Conservation (phyloP, 768 basidiomycete genomes). For the Podaxis sp. region DNA sequence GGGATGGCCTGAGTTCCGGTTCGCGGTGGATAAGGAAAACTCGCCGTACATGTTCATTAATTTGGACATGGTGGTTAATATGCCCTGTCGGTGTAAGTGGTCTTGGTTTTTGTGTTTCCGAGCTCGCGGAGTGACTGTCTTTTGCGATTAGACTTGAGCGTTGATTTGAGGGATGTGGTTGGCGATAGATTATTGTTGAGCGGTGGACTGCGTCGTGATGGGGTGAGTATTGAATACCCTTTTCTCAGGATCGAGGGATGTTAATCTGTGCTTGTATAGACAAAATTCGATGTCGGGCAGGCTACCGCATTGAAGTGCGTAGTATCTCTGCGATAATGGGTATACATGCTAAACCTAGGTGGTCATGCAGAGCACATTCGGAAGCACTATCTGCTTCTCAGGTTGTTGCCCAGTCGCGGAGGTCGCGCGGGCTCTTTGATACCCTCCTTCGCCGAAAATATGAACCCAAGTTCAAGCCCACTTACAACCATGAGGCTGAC, state of each 20-base stretch:
- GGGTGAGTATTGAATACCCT: slow-evolving; percentile 45
- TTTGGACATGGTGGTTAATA: slow-evolving; percentile 89
- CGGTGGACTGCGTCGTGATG: slow-evolving; percentile 76
- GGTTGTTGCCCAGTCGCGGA: slow-evolving; percentile 69
- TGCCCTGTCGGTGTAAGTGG: slow-evolving; percentile 86
- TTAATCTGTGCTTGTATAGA: slow-evolving; percentile 37
- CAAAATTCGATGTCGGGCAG: slow-evolving; percentile 78
- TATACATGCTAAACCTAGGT: slow-evolving; percentile 5
- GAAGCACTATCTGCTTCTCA: slow-evolving; percentile 64
- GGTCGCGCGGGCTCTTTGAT: slow-evolving; percentile 71
- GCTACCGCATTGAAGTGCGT: slow-evolving; percentile 67
- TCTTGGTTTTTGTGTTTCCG: background rate
- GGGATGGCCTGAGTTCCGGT: slow-evolving; percentile 91
- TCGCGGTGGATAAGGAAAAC: slow-evolving; percentile 73
- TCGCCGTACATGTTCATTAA: slow-evolving; percentile 76
- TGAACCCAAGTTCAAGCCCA: slow-evolving; percentile 58
- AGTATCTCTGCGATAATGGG: too few species aligned
- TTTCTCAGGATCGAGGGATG: background rate
- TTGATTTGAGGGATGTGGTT: slow-evolving; percentile 91
- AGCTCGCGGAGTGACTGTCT: slow-evolving; percentile 12
- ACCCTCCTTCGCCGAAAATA: slow-evolving; percentile 42
- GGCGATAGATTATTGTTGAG: slow-evolving; percentile 89
- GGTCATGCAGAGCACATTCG: slow-evolving; percentile 54
- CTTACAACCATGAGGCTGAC: slow-evolving; percentile 65
- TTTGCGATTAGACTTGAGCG: slow-evolving; percentile 60